These are phyloP conservation scores for Diaporthe vaccinii DNA, from an alignment of 2,329 filamentous ascomycete species.

Conservation along the genomic window DNA sequence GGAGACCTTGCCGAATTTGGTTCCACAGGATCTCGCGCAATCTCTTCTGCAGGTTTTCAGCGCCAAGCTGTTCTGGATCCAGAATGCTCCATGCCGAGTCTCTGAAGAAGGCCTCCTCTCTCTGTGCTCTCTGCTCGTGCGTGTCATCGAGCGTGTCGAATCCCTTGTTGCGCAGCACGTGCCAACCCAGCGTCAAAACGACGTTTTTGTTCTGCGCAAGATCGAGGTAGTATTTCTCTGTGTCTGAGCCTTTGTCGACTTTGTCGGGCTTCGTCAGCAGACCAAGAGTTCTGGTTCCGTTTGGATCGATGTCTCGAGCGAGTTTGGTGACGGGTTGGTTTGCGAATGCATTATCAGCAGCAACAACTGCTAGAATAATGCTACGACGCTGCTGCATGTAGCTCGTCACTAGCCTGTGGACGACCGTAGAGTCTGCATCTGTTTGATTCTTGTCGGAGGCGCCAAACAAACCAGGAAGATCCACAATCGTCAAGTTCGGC, in stretches of 20 bases:
- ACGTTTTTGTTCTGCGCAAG: constrained; percentile 62
- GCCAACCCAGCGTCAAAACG: constrained; percentile 65
- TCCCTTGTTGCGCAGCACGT: constrained; percentile 63
- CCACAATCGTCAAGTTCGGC: constrained; percentile 69
- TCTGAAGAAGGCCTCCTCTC: constrained; percentile 60
- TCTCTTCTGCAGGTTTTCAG: constrained; percentile 59
- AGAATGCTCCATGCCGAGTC: constrained; percentile 55
- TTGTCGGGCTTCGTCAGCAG: constrained; percentile 71
- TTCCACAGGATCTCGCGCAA: constrained; percentile 64
- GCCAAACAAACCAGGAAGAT: constrained; percentile 69
- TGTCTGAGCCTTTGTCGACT: constrained; percentile 52
- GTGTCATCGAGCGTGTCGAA: constrained; percentile 52
- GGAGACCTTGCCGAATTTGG: constrained; percentile 62
- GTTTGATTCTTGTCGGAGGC: constrained; percentile 62
- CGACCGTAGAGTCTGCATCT: constrained; percentile 57
- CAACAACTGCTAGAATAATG: constrained; percentile 72
- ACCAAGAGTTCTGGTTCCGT: constrained; percentile 62
- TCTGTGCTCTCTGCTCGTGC: constrained; percentile 52
- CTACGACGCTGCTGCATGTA: constrained; percentile 71
- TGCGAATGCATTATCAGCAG: constrained; percentile 68
- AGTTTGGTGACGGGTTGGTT: constrained; percentile 69
- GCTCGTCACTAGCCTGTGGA: constrained; percentile 60
- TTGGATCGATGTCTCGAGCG: constrained; percentile 54
- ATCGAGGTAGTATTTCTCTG: constrained; percentile 55
- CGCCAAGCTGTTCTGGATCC: constrained; percentile 56